Evolutionary conservation across 2,329 filamentous ascomycete genomes (phyloP).

Genomic region (Fusarium haematococcum): DNA sequence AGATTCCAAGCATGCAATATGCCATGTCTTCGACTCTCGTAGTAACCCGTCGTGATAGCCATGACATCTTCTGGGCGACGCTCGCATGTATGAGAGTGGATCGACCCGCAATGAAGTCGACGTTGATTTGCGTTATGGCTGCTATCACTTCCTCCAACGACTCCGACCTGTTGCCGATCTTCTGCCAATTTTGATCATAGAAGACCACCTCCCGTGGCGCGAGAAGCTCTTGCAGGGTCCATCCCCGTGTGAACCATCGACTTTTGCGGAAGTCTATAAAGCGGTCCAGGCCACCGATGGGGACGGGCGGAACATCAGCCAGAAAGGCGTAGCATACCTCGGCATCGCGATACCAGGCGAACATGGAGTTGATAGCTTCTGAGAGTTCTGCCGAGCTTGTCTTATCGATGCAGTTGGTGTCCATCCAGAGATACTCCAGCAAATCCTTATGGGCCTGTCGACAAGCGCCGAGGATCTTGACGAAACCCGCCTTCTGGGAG

Average conservation of each 20-base stretch:
- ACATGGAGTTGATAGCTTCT: neutral
- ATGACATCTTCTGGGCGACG: neutral
- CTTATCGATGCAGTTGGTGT: neutral
- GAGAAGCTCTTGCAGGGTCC: neutral
- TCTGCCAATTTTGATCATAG: neutral
- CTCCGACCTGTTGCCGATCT: neutral
- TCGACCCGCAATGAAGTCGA: neutral
- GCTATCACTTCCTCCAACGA: neutral
- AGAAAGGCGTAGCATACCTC: neutral
- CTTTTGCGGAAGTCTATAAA: neutral
- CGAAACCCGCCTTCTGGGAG: neutral
- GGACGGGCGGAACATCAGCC: neutral
- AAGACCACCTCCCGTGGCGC: neutral
- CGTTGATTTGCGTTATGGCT: neutral
- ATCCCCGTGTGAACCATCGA: neutral
- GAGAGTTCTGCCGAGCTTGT: neutral
- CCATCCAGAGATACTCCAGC: neutral
- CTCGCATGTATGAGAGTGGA: neutral
- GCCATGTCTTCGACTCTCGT: neutral
- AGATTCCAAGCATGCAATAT: neutral
- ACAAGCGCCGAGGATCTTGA: neutral
- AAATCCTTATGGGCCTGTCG: neutral
- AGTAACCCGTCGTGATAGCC: neutral
- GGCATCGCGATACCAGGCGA: neutral
- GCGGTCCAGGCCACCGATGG: neutral